Evolutionary conservation across 352 stramenopile species (phyloP).

Genomic region (Globisporangium ultimum): DNA sequence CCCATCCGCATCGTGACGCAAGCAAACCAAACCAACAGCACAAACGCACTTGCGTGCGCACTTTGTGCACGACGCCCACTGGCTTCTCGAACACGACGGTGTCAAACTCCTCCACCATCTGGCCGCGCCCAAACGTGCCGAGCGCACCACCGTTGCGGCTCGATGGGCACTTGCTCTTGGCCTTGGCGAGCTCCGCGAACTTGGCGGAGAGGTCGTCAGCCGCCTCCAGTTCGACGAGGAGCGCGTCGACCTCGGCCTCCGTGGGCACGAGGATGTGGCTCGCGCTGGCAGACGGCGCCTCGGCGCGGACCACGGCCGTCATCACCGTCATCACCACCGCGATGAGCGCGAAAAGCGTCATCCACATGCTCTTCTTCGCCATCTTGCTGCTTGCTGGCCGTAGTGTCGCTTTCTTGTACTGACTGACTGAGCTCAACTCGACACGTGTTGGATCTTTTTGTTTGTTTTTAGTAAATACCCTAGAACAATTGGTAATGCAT

Average conservation of each 20-base stretch:
- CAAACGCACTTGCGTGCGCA: constrained; percentile 58
- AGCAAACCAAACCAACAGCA: neutral
- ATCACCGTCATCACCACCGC: constrained; percentile 33
- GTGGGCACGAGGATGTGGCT: constrained; percentile 77
- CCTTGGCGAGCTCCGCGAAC: constrained; percentile 56
- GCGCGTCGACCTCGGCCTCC: constrained; percentile 51
- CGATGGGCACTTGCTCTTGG: constrained; percentile 73
- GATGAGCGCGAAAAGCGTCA: constrained; percentile 29
- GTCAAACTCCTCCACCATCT: constrained; percentile 80
- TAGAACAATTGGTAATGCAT: neutral
- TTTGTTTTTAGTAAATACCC: neutral
- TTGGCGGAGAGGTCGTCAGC: constrained; percentile 40
- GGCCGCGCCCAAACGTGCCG: constrained; percentile 59
- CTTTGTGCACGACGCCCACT: constrained; percentile 69
- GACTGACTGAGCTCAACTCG: neutral
- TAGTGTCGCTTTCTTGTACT: constrained; percentile 6
- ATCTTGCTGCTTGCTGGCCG: constrained; percentile 4
- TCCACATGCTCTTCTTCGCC: constrained; percentile 23
- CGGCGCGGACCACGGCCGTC: constrained; percentile 15
- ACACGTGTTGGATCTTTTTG: no score
- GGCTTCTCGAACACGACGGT: constrained; percentile 69
- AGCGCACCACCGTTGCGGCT: constrained; percentile 56
- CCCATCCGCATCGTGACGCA: neutral
- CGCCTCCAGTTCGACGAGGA: constrained; percentile 39
- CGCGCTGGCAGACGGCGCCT: constrained; percentile 43